These are phyloP conservation scores for Claviceps sp. DNA, from an alignment of 2,329 filamentous ascomycete genomes.

Conservation along the genomic window DNA sequence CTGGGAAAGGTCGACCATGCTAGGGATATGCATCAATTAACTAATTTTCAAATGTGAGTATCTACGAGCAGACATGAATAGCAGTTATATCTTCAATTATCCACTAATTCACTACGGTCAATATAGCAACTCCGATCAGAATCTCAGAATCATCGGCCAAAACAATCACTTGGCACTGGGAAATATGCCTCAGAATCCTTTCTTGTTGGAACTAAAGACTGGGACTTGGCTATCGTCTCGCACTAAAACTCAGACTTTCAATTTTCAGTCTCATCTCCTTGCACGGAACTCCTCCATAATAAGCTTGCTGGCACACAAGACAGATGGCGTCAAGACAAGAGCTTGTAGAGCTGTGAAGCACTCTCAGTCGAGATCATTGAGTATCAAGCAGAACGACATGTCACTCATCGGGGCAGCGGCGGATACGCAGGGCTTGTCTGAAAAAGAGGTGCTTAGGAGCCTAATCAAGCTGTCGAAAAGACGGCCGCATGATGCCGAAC, in stretches of 20 bases:
- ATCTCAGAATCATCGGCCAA: conserved; percentile 51
- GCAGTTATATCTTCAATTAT: background rate
- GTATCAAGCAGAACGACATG: conserved; percentile 24
- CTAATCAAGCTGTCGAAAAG: conserved; percentile 58
- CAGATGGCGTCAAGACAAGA: conserved; percentile 41
- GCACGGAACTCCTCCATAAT: conserved; percentile 49
- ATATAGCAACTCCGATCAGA: conserved; percentile 49
- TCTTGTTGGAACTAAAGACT: conserved; percentile 48
- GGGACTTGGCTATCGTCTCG: conserved; percentile 38
- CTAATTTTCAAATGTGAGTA: conserved; percentile 48
- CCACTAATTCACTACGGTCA: conserved; percentile 14
- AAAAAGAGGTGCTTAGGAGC: conserved; percentile 54
- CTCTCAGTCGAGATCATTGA: conserved; percentile 15
- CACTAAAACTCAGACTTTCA: conserved; percentile 53
- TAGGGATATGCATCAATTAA: conserved; percentile 43
- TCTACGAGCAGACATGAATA: background rate
- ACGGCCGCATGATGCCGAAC: conserved; percentile 65
- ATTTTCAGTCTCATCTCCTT: conserved; percentile 48
- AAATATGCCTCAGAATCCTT: conserved; percentile 44
- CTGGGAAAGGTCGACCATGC: conserved; percentile 56
- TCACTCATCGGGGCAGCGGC: conserved; percentile 57
- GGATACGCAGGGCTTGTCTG: conserved; percentile 47
- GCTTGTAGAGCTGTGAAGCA: conserved; percentile 28
- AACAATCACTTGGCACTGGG: conserved; percentile 44
- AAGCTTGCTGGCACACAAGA: conserved; percentile 55